These are phyloP conservation scores for Kodamaea lidongshanica DNA, from an alignment of 805 yeast genomes.

Conservation along the genomic window DNA sequence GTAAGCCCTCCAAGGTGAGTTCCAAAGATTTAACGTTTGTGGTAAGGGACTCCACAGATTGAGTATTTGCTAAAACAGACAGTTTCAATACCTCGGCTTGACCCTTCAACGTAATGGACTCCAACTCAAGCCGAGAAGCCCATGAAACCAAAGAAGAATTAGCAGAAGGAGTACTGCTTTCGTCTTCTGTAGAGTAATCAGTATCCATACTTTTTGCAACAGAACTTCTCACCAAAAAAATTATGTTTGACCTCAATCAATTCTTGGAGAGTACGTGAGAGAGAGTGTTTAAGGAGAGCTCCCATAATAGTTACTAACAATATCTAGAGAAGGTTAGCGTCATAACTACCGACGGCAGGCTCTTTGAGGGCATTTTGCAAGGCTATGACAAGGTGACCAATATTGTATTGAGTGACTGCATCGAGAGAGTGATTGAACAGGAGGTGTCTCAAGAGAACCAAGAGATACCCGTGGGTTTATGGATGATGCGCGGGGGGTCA, in stretches of 20 bases:
- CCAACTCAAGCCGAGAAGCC: conserved; percentile 29
- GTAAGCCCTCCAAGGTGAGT: too few relatives aligned
- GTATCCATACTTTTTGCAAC: conserved; percentile 12
- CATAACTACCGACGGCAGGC: conserved; percentile 52
- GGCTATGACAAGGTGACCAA: conserved; percentile 67
- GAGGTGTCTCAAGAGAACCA: conserved; percentile 35
- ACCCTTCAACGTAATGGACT: conserved; percentile 22
- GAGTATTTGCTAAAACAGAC: too few relatives aligned
- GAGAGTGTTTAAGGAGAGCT: conserved; percentile 7
- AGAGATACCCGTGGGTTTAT: conserved; percentile 41
- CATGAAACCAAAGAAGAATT: conserved; percentile 14
- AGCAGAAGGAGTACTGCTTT: conserved; percentile 5
- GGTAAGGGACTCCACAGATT: too few relatives aligned
- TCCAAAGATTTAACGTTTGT: too few relatives aligned
- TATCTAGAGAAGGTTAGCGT: conserved; percentile 44
- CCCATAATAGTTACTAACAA: conserved; percentile 14
- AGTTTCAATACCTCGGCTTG: too few relatives aligned
- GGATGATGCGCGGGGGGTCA: conserved; percentile 53
- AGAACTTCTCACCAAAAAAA: conserved; percentile 3
- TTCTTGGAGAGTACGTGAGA: conserved; percentile 13
- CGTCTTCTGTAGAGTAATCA: conserved; percentile 19
- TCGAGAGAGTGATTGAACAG: conserved; percentile 44
- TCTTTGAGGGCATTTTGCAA: conserved; percentile 38
- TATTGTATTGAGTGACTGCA: conserved; percentile 45
- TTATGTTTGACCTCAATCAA: conserved; percentile 12